Evolutionary conservation across 2,329 filamentous ascomycete genomes (phyloP).

Genomic region (Graphilbum fragrans): DNA sequence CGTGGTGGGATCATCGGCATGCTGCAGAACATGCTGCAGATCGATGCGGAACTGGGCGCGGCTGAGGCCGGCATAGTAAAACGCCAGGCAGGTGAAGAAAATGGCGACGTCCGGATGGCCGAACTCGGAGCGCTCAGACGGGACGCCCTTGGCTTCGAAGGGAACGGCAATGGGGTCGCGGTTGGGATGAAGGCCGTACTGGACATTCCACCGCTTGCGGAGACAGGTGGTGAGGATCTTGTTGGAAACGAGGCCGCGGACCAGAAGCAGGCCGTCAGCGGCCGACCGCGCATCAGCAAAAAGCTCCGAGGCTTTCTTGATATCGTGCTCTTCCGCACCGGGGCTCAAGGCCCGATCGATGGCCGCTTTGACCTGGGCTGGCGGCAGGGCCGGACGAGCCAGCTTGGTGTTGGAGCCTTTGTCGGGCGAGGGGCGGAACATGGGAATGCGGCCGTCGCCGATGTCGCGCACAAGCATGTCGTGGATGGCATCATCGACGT

Average conservation of each 20-base stretch:
- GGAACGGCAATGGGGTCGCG: conserved; percentile 54
- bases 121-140: conserved; percentile 50
- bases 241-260: conserved; percentile 51
- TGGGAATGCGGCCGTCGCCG: conserved; percentile 17
- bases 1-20: conserved; percentile 39
- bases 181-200: conserved; percentile 44
- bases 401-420: background rate
- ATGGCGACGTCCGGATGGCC: conserved; percentile 58
- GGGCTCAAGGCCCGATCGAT: background rate
- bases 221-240: conserved; percentile 46
- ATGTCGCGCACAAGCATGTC: conserved; percentile 27
- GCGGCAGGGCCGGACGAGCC: background rate
- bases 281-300: background rate
- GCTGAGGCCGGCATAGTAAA: conserved; percentile 51
- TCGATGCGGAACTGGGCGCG: conserved; percentile 33
- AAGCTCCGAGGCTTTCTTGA: background rate
- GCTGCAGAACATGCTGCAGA: conserved; percentile 35
- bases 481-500: conserved; percentile 32
- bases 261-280: conserved; percentile 29
- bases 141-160: conserved; percentile 52
- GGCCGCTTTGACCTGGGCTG: background rate
- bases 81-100: conserved; percentile 50
- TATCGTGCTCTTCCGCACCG: background rate
- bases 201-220: conserved; percentile 55
- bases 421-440: conserved; percentile 11